Evolutionary conservation across 2,329 filamentous ascomycete species (phyloP), one percentile per base, ranked within the genome.

Genomic region (Drechslerella dactyloides): DNA sequence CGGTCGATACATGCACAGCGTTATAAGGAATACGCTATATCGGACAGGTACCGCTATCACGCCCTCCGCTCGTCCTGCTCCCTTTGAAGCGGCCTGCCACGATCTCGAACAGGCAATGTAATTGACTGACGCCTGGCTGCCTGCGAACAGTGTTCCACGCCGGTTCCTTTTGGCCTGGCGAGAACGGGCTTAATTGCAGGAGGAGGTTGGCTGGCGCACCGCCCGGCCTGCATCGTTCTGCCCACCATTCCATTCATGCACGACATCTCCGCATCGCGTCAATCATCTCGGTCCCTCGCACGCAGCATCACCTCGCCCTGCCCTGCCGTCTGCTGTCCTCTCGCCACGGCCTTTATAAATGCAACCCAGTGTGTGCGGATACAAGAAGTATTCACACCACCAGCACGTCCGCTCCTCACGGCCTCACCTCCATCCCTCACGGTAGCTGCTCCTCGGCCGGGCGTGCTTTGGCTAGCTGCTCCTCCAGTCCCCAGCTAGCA

Each of bases 261-360:
- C 37, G 37, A 42, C 37, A 42, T 42, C n/a, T 15, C 37, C n/a
- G 37, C 37, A 42, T 42, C 37, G 37, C 37, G 37, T 42, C 37
- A 42, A 17, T 17, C 37, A 42, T 13, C 37, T 15, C 37, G n/a
- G 13, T 42, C n/a, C 37, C 11, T 42, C 37, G 37, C 37, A 6
- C n/a, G 11, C 37, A 7, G 6, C 37, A 6, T 15, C n/a, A 17
- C 37, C 2, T 42, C 13, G n/a, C 37, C 37, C 15, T 15, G 37
- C 5, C 6, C n/a, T 42, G 13, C n/a, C 13, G 5, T 17, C 37
- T 42, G 2, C 13, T 15, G 15, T 42, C 15, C 37, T 17, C 11
- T 15, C 11, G 11, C 37, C 37, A 13, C 37, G 37, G 5, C 13
- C 37, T 4, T 33, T 33, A 8, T 3, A 33, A 33, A 3, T 33